Evolutionary conservation across 1,139 yeast genomes (phyloP).

Genomic region (Saccharomyces hybrid): DNA sequence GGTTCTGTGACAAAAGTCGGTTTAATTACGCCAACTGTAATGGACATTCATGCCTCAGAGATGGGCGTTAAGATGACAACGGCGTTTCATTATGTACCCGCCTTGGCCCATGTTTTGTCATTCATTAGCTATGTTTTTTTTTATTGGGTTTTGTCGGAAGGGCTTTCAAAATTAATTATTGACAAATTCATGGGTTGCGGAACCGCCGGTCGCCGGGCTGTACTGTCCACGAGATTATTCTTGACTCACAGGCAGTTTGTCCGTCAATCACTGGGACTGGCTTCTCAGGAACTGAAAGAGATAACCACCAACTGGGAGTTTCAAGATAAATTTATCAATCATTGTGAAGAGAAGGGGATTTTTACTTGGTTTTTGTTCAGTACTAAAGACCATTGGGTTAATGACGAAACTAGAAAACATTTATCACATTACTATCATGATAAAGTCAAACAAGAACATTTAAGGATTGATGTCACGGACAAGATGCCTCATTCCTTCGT

Average conservation of each 20-base stretch:
- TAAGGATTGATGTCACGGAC: slow-evolving; percentile 11
- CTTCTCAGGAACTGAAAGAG: slow-evolving; percentile 45
- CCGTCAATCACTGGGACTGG: slow-evolving; percentile 47
- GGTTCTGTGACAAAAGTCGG: slow-evolving; percentile 35
- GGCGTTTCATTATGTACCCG: slow-evolving; percentile 18
- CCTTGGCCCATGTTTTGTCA: not conserved
- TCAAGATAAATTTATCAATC: slow-evolving; percentile 39
- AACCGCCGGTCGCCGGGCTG: slow-evolving; percentile 25
- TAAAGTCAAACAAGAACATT: slow-evolving; percentile 5
- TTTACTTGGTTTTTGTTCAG: slow-evolving; percentile 51
- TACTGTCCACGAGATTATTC: slow-evolving; percentile 40
- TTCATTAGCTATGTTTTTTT: slow-evolving; percentile 12
- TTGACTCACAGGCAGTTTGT: slow-evolving; percentile 39
- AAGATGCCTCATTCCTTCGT: slow-evolving; percentile 22
- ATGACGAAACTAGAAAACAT: slow-evolving; percentile 40
- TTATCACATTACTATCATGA: slow-evolving; percentile 37
- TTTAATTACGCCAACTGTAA: slow-evolving; percentile 54
- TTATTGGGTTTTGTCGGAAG: slow-evolving; percentile 17
- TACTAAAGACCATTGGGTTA: slow-evolving; percentile 53
- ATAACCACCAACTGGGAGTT: slow-evolving; percentile 33
- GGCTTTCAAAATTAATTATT: slow-evolving; percentile 13
- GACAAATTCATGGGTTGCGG: slow-evolving; percentile 12
- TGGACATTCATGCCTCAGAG: slow-evolving; percentile 46
- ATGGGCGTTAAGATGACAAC: slow-evolving; percentile 40
- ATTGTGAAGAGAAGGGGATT: slow-evolving; percentile 35